phyloP scores from a whole-genome alignment of 2,329 filamentous ascomycete genomes.

The Mycosphaerella arachidis region DNA sequence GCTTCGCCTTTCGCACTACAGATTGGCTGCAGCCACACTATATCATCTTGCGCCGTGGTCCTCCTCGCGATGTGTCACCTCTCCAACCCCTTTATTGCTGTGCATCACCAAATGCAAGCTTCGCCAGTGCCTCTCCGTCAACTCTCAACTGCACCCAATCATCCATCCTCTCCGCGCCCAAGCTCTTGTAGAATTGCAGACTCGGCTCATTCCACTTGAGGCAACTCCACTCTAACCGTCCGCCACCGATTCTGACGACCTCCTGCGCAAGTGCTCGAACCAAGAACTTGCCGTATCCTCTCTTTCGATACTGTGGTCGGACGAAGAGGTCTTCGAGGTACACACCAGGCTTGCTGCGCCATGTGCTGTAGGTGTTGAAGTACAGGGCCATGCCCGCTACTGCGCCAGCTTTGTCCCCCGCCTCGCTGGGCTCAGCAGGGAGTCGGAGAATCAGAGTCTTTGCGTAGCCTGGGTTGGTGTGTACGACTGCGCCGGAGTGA shows the following conservation, averaged over 20 bases:
- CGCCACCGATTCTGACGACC: conserved; percentile 66
- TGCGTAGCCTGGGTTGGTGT: conserved; percentile 56
- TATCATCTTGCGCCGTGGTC: too few relatives aligned
- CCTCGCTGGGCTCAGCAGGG: conserved; percentile 11
- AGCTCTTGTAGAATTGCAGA: conserved; percentile 70
- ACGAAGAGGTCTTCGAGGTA: conserved; percentile 96
- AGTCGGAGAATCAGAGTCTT: conserved; percentile 64
- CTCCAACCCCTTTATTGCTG: neutral
- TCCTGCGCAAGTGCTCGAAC: conserved; percentile 75
- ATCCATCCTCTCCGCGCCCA: conserved; percentile 61
- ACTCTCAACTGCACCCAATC: conserved; percentile 75
- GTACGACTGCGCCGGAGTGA: conserved; percentile 33
- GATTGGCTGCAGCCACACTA: too few relatives aligned
- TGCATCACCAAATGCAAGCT: conserved; percentile 45
- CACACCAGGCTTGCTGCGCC: conserved; percentile 80
- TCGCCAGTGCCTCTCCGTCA: conserved; percentile 60
- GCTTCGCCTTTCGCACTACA: too few relatives aligned
- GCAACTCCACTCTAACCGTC: conserved; percentile 82
- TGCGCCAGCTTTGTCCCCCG: conserved; percentile 29
- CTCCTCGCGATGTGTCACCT: neutral
- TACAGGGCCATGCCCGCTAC: conserved; percentile 79
- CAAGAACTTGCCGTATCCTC: conserved; percentile 74
- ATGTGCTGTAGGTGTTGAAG: conserved; percentile 95
- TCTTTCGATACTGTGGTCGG: conserved; percentile 61
- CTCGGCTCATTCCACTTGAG: conserved; percentile 90